Evolutionary conservation across 495 filamentous ascomycete species (phyloP).

Genomic region (Platismatia glauca): DNA sequence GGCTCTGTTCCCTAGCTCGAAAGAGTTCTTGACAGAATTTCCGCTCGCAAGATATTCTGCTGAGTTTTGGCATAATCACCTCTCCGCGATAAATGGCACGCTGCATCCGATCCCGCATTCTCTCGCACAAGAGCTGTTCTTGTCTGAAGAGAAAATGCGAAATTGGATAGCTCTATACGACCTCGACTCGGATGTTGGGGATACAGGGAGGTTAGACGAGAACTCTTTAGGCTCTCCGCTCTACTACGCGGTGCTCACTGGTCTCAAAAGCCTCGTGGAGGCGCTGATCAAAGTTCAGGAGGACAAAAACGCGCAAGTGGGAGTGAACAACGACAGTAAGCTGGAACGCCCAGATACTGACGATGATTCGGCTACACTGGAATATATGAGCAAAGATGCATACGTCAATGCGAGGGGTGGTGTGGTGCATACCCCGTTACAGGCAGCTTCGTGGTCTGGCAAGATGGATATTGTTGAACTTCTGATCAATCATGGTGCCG

Average conservation of each 20-base stretch:
- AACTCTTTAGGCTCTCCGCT: background rate
- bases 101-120: background rate
- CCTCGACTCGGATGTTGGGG: background rate
- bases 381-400: background rate
- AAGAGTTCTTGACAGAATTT: background rate
- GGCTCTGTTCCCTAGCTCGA: background rate
- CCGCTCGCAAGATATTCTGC: background rate
- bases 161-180: background rate
- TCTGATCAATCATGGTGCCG: too few relatives aligned
- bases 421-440: too few relatives aligned
- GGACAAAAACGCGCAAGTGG: background rate
- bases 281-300: background rate
- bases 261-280: background rate
- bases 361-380: background rate
- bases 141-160: background rate
- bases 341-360: background rate
- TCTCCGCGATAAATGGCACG: background rate
- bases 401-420: background rate
- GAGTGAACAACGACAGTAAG: background rate
- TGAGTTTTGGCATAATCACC: background rate
- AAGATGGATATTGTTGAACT: too few relatives aligned
- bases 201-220: background rate
- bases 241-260: background rate
- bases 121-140: background rate
- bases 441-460: too few relatives aligned